Base-by-base conservation (phyloP, 345 rosid species). In the Camelina laxa region DNA sequence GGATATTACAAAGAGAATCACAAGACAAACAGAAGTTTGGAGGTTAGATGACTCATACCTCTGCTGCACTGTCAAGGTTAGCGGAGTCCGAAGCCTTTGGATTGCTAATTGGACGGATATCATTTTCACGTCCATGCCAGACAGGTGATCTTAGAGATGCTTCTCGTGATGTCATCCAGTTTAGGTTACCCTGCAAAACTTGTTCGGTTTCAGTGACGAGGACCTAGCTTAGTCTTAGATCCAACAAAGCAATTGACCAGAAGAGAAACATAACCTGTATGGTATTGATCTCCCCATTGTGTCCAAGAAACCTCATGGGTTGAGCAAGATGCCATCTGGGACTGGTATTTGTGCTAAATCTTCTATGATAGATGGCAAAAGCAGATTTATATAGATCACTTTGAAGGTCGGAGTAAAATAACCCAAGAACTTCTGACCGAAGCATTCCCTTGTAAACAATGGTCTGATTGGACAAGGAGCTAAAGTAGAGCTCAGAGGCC, bases 311-410 rank as follows among this genome's bases (percentile, higher is more conserved):
- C 81, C 99, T 89, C 97, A 95, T 95, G 33, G 99, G 99, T 72
- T 95, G 99, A 77, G 99, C 99, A 74, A 95, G 92, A 65, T 96
- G 97, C 99, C 99, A 95, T 66, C 94, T 90, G 55, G 99, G 99
- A 81, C 95, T 95, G 58, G 99, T 95, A 81, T 95, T 95, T 75
- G 99, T 95, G 83, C 99, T 95, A 80, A 81, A 95, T 80, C 97
- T 88, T 64, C 97, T 86, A 77, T 95, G 99, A 80, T 95, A 95
- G 76, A 95, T 95, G 75, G 99, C 97, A 65, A 95, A 90, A 22
- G 99, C 86, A 54, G 99, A 85, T 81, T 79, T 82, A 78, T 87
- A 95, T 21, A 90, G 83, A 60, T 85, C 88, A 82, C 76, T 84
- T 81, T 83, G 90, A 84, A 95, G 97, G 80, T 95, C 99, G 11